Percentiles rank a stretch among this genome's conserved stretches.
Conservation (phyloP, 768 basidiomycete species). For the Lactarius psammicola region DNA sequence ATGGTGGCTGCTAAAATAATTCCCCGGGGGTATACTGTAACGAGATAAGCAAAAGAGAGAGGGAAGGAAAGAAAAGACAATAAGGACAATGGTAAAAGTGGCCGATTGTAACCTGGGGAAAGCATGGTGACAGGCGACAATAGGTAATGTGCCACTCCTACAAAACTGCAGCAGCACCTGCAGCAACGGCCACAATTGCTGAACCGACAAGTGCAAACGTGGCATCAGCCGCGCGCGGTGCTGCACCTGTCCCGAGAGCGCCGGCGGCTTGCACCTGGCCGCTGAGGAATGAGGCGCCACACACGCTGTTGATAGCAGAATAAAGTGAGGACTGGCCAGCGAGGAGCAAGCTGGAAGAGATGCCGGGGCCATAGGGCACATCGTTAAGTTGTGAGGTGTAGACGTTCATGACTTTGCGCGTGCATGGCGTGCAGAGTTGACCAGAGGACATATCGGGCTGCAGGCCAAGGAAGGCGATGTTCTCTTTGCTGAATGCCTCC, state of each 20-base stretch:
- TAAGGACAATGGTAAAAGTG: not conserved
- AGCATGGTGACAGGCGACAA: constrained; percentile 1
- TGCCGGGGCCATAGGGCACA: constrained; percentile 73
- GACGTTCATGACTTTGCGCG: constrained; percentile 66
- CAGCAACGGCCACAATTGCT: constrained; percentile 37
- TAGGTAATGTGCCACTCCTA: constrained; percentile 12
- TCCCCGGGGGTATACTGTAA: constrained; percentile 22
- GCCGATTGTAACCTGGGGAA: constrained; percentile 3
- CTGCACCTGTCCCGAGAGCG: constrained; percentile 43
- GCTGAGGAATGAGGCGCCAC: constrained; percentile 69
- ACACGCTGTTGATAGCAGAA: constrained; percentile 55
- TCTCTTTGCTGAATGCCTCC: constrained; percentile 52
- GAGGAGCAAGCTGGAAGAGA: constrained; percentile 63
- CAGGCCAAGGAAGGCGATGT: constrained; percentile 82
- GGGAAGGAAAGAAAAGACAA: not conserved
- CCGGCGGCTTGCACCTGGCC: constrained; percentile 70
- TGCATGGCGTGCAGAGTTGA: constrained; percentile 78
- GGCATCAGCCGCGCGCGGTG: constrained; percentile 33
- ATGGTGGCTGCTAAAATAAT: constrained; percentile 9
- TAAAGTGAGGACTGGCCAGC: constrained; percentile 66
- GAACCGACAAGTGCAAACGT: constrained; percentile 35
- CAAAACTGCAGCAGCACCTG: constrained; percentile 36
- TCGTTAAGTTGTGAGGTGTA: constrained; percentile 77
- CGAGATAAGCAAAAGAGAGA: constrained; percentile 20
- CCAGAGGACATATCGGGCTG: constrained; percentile 46